Evolutionary conservation across 139 green algal species (phyloP).

Genomic region (Picochlorum sp.): DNA sequence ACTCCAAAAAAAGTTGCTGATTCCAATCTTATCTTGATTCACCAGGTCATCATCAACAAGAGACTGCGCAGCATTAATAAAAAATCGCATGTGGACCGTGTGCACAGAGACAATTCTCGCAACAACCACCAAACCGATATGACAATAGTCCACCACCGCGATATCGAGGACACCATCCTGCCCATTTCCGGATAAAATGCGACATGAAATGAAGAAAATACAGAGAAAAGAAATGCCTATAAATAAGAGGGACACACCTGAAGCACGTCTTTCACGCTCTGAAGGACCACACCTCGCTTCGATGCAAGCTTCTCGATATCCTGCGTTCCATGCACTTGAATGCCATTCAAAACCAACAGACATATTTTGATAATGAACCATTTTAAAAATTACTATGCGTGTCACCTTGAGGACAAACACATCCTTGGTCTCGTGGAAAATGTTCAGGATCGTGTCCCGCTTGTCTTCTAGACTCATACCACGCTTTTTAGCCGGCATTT

Average conservation of each 20-base stretch:
- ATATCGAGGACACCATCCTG: too few relatives aligned
- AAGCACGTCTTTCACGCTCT: slow-evolving; percentile 68
- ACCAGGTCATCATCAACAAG: slow-evolving; percentile 72
- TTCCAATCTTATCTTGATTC: slow-evolving; percentile 65
- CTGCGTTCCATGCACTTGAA: slow-evolving; percentile 16
- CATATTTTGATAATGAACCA: background rate
- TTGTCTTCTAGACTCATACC: slow-evolving; percentile 69
- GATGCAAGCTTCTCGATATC: slow-evolving; percentile 63
- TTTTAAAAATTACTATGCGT: slow-evolving; percentile 1
- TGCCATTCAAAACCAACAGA: background rate
- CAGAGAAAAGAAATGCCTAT: too few relatives aligned
- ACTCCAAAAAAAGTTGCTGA: slow-evolving; percentile 69
- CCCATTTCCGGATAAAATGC: too few relatives aligned
- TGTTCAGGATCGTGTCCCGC: slow-evolving; percentile 39
- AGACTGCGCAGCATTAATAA: too few relatives aligned
- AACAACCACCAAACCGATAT: too few relatives aligned
- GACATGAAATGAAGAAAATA: too few relatives aligned
- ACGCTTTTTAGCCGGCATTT: slow-evolving; percentile 29
- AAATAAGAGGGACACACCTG: too few relatives aligned
- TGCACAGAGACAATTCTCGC: background rate
- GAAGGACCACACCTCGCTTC: slow-evolving; percentile 57
- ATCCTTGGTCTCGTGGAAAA: slow-evolving; percentile 59
- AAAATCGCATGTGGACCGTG: background rate
- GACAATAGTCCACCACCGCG: too few relatives aligned
- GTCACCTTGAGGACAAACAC: slow-evolving; percentile 53